phyloP scores from a whole-genome alignment of 352 stramenopile genomes.

The Globisporangium ultimum region DNA sequence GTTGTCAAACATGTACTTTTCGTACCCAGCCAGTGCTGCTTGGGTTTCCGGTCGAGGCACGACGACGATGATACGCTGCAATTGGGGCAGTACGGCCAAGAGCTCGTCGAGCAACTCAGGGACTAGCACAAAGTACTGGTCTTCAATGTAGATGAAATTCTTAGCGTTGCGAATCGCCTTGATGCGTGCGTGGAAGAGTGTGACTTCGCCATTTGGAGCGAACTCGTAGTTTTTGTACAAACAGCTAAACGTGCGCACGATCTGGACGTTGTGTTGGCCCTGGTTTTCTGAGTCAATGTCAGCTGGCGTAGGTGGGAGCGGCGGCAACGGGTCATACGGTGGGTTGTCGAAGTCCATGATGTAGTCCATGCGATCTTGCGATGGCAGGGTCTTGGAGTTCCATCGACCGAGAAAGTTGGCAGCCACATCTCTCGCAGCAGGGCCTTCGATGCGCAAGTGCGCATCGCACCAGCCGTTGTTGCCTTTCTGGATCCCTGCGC shows the following conservation, averaged over 20 bases:
- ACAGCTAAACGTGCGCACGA: slow-evolving; percentile 61
- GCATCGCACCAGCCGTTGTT: slow-evolving; percentile 58
- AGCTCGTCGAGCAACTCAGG: slow-evolving; percentile 39
- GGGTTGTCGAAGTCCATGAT: slow-evolving; percentile 50
- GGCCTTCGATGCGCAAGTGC: slow-evolving; percentile 37
- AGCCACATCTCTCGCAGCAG: slow-evolving; percentile 42
- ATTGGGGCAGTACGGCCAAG: slow-evolving; percentile 32
- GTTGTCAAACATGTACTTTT: slow-evolving; percentile 60
- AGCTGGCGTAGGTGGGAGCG: slow-evolving; percentile 11
- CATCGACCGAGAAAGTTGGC: slow-evolving; percentile 53
- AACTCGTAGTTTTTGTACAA: slow-evolving; percentile 48
- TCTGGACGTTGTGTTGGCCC: slow-evolving; percentile 36
- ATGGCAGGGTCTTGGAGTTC: slow-evolving; percentile 37
- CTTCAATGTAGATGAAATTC: slow-evolving; percentile 69
- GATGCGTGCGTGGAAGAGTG: slow-evolving; percentile 41
- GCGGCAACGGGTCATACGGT: slow-evolving; percentile 10
- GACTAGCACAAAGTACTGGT: slow-evolving; percentile 63
- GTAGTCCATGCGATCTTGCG: slow-evolving; percentile 22
- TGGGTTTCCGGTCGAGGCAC: slow-evolving; percentile 25
- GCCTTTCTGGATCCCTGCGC: slow-evolving; percentile 19
- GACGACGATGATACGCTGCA: slow-evolving; percentile 53
- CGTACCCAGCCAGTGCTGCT: slow-evolving; percentile 32
- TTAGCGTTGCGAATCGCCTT: slow-evolving; percentile 51
- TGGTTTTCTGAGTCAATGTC: slow-evolving; percentile 5
- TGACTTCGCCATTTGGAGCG: slow-evolving; percentile 44